Evolutionary conservation across 768 basidiomycete genomes (phyloP).

Genomic region (Tricholoma matsutake): DNA sequence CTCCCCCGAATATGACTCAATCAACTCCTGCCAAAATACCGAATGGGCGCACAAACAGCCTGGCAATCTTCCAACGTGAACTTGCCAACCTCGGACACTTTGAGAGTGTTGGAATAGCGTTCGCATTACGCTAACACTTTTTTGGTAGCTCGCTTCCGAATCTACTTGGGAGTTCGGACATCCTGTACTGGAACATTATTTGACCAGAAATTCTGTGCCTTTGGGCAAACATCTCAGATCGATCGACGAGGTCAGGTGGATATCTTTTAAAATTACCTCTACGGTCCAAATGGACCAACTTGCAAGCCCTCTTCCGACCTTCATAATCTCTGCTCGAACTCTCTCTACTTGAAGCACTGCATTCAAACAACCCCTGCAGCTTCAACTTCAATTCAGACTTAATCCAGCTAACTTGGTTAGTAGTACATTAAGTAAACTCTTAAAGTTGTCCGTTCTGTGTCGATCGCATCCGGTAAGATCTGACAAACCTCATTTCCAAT

Average conservation of each 20-base stretch:
- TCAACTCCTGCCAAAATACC: not conserved
- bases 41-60: not conserved
- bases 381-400: not conserved
- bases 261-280: conserved; percentile 12
- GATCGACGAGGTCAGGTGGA: conserved; percentile 18
- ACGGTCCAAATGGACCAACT: not conserved
- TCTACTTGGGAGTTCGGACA: not conserved
- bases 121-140: not conserved
- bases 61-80: not conserved
- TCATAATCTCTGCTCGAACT: conserved; percentile 2
- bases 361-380: no score
- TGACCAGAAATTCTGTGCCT: conserved; percentile 2
- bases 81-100: not conserved
- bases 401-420: not conserved
- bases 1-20: not conserved
- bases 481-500: conserved; percentile 14
- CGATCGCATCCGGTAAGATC: conserved; percentile 27
- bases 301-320: not conserved
- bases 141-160: not conserved
- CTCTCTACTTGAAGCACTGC: not conserved
- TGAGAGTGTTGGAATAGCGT: not conserved
- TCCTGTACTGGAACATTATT: conserved; percentile 1
- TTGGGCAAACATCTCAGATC: conserved; percentile 19
- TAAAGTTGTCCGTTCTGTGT: conserved; percentile 13
- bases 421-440: not conserved